Evolutionary conservation across 805 yeast genomes (phyloP).

Genomic region (Kluyveromyces lactis): DNA sequence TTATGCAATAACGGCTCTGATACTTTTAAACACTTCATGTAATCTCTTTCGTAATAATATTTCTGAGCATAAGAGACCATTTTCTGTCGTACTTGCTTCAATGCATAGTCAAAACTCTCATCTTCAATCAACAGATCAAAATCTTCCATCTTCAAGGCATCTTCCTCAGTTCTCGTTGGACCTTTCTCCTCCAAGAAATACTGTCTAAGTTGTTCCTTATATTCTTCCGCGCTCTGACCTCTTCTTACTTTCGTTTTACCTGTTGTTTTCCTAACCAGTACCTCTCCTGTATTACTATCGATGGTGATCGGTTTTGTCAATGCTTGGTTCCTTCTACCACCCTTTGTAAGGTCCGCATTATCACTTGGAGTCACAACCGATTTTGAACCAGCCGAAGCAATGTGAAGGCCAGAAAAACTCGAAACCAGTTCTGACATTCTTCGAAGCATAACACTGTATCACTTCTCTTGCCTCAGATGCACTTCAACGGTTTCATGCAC

Average conservation of each 20-base stretch:
- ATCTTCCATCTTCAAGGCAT: constrained; percentile 7
- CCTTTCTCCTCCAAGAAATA: constrained; percentile 42
- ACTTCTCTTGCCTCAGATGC: neutral
- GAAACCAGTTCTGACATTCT: neutral
- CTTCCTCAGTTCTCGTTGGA: constrained; percentile 43
- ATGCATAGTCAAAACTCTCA: constrained; percentile 21
- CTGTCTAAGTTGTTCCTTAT: constrained; percentile 39
- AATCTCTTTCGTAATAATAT: constrained; percentile 49
- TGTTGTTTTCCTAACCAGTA: constrained; percentile 37
- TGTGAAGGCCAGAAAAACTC: neutral
- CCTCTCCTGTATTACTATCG: constrained; percentile 32
- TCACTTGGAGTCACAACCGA: constrained; percentile 1
- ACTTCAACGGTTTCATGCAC: too few relatives aligned
- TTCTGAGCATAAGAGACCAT: constrained; percentile 55
- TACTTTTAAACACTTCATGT: constrained; percentile 40
- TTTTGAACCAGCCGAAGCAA: neutral
- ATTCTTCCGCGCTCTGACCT: constrained; percentile 65
- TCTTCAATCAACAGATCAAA: constrained; percentile 9
- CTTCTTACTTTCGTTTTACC: constrained; percentile 49
- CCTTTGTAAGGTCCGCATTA: neutral
- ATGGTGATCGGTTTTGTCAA: constrained; percentile 21
- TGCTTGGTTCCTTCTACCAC: constrained; percentile 11
- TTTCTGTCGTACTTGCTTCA: constrained; percentile 48
- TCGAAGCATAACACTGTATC: neutral
- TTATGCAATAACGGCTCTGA: constrained; percentile 32